phyloP scores from a whole-genome alignment of 352 stramenopile species.

The Phytophthora megakarya region DNA sequence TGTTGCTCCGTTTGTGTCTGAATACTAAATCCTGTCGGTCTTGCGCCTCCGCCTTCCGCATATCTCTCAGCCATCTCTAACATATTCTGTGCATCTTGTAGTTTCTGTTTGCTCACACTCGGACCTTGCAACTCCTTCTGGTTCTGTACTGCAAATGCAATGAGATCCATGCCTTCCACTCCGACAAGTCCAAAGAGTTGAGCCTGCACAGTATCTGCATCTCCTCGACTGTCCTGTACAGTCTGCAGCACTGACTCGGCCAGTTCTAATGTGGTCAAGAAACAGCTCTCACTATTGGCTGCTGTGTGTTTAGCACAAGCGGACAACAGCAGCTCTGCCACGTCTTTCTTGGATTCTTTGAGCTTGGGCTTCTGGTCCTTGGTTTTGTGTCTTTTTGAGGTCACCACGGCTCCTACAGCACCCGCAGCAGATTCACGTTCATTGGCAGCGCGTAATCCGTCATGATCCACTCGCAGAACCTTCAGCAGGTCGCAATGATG shows the following conservation, averaged over 20 bases:
- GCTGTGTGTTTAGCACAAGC: slow-evolving; percentile 45
- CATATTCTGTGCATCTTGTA: slow-evolving; percentile 52
- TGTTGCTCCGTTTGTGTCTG: slow-evolving; percentile 68
- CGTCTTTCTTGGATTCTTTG: slow-evolving; percentile 32
- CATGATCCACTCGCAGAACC: slow-evolving; percentile 67
- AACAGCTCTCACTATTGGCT: slow-evolving; percentile 42
- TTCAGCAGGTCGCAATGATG: slow-evolving; percentile 43
- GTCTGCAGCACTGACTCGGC: slow-evolving; percentile 74
- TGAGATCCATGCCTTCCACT: slow-evolving; percentile 87
- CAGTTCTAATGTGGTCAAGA: slow-evolving; percentile 70
- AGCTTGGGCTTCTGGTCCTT: slow-evolving; percentile 30
- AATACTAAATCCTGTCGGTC: slow-evolving; percentile 59
- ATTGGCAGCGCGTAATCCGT: slow-evolving; percentile 50
- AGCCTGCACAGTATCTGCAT: slow-evolving; percentile 67
- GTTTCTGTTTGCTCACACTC: slow-evolving; percentile 40
- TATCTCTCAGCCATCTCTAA: slow-evolving; percentile 42
- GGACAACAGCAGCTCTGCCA: slow-evolving; percentile 47
- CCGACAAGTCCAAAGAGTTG: slow-evolving; percentile 85
- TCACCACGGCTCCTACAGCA: slow-evolving; percentile 58
- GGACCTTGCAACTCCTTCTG: slow-evolving; percentile 32
- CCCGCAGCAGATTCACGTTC: slow-evolving; percentile 57
- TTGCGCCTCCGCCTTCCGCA: slow-evolving; percentile 10
- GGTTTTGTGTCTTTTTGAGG: slow-evolving; percentile 35
- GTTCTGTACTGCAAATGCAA: slow-evolving; percentile 75
- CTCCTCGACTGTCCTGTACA: slow-evolving; percentile 49